phyloP scores from a whole-genome alignment of 164 flowering plant genomes.

The Vitis amurensis region DNA sequence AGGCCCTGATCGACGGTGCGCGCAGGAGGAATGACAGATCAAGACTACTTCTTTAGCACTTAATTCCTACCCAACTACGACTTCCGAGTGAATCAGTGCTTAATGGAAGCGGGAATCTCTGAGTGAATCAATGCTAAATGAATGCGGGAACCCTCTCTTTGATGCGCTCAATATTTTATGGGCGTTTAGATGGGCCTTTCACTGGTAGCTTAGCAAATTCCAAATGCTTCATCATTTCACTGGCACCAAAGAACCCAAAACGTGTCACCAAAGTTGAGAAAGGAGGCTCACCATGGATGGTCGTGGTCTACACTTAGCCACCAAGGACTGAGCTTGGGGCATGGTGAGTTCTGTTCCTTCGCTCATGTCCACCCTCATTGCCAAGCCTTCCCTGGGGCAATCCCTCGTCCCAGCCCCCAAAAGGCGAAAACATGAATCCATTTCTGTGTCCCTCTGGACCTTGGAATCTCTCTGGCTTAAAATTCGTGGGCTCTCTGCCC shows the following conservation, averaged over 20 bases:
- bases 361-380: constrained; percentile 27
- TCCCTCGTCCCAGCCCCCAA: constrained; percentile 32
- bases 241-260: background rate
- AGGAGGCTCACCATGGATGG: constrained; percentile 8
- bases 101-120: no score
- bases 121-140: no score
- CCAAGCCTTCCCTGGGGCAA: constrained; percentile 40
- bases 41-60: no score
- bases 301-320: constrained; percentile 29
- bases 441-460: constrained; percentile 3
- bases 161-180: no score
- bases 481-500: constrained; percentile 17
- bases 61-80: no score
- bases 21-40: no score
- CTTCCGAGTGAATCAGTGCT: no score
- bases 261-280: constrained; percentile 5
- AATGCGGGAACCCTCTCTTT: no score
- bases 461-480: constrained; percentile 33
- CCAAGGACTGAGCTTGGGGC: constrained; percentile 30
- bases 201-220: no score
- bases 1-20: no score
- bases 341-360: constrained; percentile 27
- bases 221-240: no score
- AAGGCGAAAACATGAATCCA: constrained; percentile 28
- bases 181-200: no score